Evolutionary conservation across 805 yeast species (phyloP).

Genomic region (Ogataea pini): DNA sequence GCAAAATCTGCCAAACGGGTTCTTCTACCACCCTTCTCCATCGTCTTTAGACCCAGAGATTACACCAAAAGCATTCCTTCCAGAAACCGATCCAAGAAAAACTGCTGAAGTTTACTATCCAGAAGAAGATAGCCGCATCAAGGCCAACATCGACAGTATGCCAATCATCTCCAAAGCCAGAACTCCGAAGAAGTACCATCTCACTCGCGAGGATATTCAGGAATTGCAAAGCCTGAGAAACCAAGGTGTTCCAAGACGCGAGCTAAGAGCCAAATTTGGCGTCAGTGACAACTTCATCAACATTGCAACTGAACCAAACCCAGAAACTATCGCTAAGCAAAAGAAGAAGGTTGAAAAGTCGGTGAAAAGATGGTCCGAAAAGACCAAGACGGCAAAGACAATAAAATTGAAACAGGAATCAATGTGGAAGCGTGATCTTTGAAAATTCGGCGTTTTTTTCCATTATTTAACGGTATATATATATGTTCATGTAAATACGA

Average conservation of each 20-base stretch:
- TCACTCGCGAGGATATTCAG: slow-evolving; percentile 27
- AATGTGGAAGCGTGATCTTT: slow-evolving; percentile 31
- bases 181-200: slow-evolving; percentile 29
- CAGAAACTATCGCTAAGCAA: slow-evolving; percentile 22
- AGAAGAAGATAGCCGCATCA: slow-evolving; percentile 21
- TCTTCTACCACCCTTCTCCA: slow-evolving; percentile 40
- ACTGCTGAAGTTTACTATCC: slow-evolving; percentile 30
- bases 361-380: slow-evolving; percentile 29
- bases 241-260: slow-evolving; percentile 33
- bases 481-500: slow-evolving; percentile 11
- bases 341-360: slow-evolving; percentile 21
- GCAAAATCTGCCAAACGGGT: slow-evolving; percentile 36
- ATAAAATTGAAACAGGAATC: slow-evolving; percentile 23
- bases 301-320: slow-evolving; percentile 31
- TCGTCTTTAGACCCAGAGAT: slow-evolving; percentile 33
- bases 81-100: slow-evolving; percentile 34
- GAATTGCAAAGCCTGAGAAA: slow-evolving; percentile 35
- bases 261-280: slow-evolving; percentile 32
- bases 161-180: slow-evolving; percentile 29
- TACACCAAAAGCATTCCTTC: slow-evolving; percentile 39
- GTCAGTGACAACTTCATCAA: slow-evolving; percentile 35
- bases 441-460: slow-evolving; percentile 5
- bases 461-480: not conserved
- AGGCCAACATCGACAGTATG: slow-evolving; percentile 30
- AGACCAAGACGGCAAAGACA: slow-evolving; percentile 27